phyloP scores from a whole-genome alignment of 768 basidiomycete genomes.

The Candolleomyces aberdarensis region DNA sequence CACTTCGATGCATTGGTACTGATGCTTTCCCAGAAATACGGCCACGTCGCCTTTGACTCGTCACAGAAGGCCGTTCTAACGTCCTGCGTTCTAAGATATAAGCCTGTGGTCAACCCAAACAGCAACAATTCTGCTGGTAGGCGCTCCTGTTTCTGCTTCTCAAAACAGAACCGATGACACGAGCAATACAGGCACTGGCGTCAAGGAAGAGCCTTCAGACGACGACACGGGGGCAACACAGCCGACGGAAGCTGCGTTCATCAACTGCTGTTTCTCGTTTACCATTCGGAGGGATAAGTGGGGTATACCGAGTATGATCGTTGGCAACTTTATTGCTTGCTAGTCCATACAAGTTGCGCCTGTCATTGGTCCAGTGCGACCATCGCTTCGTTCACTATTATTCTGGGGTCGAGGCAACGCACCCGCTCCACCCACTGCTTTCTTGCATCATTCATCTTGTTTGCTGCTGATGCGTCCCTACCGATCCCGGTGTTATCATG shows the following conservation, averaged over 20 bases:
- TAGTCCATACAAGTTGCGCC: constrained; percentile 16
- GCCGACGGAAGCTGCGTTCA: constrained; percentile 65
- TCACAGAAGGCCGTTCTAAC: constrained; percentile 90
- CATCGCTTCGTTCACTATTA: neutral
- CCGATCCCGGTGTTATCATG: neutral
- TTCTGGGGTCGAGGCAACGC: neutral
- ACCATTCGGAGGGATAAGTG: constrained; percentile 81
- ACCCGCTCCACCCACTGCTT: neutral
- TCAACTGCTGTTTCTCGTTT: constrained; percentile 91
- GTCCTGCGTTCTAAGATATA: constrained; percentile 83
- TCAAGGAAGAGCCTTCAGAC: constrained; percentile 25
- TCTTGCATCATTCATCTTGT: neutral
- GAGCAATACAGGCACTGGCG: neutral
- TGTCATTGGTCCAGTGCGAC: neutral
- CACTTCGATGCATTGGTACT: too few relatives aligned
- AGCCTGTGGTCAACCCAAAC: constrained; percentile 50
- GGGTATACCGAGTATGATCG: constrained; percentile 88
- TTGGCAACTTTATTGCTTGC: constrained; percentile 83
- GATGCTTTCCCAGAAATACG: constrained; percentile 70
- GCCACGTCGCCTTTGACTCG: constrained; percentile 89
- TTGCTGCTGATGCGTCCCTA: neutral
- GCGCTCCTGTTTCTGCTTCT: constrained; percentile 13
- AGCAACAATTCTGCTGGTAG: constrained; percentile 18
- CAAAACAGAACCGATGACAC: constrained; percentile 17
- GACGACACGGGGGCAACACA: constrained; percentile 14